A percentile compares a stretch with the other conserved stretches of the same genome.
Evolutionary conservation across 1,139 yeast species (phyloP).

Genomic region (Pichia sp.): DNA sequence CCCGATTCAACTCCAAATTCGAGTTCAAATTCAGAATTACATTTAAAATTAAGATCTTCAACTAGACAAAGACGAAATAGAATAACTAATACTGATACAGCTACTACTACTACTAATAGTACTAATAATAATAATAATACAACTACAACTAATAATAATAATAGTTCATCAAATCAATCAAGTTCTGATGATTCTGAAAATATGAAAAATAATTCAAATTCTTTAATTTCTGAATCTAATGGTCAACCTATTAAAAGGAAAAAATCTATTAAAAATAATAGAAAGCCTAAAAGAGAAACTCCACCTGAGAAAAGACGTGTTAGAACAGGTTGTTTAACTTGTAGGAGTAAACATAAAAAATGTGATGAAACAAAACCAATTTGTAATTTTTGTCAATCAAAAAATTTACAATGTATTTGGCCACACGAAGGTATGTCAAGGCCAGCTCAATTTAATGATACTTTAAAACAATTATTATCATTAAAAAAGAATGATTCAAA

Average conservation of each 20-base stretch:
- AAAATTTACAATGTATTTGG: slow-evolving; percentile 35
- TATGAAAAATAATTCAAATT: no score
- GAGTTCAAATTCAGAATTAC: background rate
- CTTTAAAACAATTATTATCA: slow-evolving; percentile 23
- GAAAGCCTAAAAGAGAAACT: slow-evolving; percentile 21
- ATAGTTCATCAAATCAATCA: background rate
- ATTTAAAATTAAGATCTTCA: slow-evolving; percentile 2
- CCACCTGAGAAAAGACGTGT: slow-evolving; percentile 32
- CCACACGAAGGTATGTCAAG: slow-evolving; percentile 28
- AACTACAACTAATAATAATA: no score
- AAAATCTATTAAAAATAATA: slow-evolving; percentile 1
- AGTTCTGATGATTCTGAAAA: slow-evolving; percentile 5
- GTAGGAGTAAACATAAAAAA: slow-evolving; percentile 39
- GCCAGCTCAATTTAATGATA: slow-evolving; percentile 19
- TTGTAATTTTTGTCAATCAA: slow-evolving; percentile 34
- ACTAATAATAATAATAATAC: no score
- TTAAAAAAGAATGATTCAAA: slow-evolving; percentile 7
- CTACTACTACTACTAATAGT: background rate
- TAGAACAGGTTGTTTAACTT: slow-evolving; percentile 41
- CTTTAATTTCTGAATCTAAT: no score
- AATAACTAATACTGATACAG: background rate
- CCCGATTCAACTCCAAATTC: no score
- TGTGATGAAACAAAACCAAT: slow-evolving; percentile 40
- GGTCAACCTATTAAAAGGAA: background rate
- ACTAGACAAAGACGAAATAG: slow-evolving; percentile 4